Conservation (phyloP, 371 early-diverging fungal genomes). For the Mucor ambiguus region DNA sequence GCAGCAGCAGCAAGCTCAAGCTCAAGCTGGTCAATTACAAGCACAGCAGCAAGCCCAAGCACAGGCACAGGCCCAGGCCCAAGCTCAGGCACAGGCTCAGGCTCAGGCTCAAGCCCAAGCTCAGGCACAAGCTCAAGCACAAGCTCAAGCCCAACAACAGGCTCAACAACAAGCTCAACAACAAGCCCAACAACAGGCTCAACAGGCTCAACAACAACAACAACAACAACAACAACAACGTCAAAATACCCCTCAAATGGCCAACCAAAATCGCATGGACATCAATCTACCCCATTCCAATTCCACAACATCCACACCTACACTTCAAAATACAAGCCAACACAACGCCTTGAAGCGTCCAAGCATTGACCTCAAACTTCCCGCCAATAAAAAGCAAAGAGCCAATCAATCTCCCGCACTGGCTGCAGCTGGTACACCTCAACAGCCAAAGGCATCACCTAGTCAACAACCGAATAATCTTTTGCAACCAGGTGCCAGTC, state of each 20-base stretch:
- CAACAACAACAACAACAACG: conserved; percentile 14
- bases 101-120: conserved; percentile 50
- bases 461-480: neutral
- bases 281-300: neutral
- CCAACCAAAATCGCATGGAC: conserved; percentile 17
- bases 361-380: conserved; percentile 50
- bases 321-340: neutral
- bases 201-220: conserved; percentile 10
- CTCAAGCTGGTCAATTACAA: conserved; percentile 36
- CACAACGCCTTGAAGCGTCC: conserved; percentile 21
- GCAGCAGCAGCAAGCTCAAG: conserved; percentile 24
- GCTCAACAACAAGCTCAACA: conserved; percentile 16
- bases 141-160: conserved; percentile 17
- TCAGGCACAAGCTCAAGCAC: conserved; percentile 9
- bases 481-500: conserved; percentile 15
- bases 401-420: conserved; percentile 14
- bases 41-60: conserved; percentile 42
- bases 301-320: conserved; percentile 10
- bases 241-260: conserved; percentile 15
- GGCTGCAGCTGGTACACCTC: conserved; percentile 9
- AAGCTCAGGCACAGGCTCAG: conserved; percentile 11
- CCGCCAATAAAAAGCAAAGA: conserved; percentile 40
- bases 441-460: conserved; percentile 7
- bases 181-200: conserved; percentile 12
- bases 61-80: conserved; percentile 4